Evolutionary conservation across 2,329 filamentous ascomycete species (phyloP), one percentile per base, ranked within the genome.

Genomic region (Coniochaeta sp.): DNA sequence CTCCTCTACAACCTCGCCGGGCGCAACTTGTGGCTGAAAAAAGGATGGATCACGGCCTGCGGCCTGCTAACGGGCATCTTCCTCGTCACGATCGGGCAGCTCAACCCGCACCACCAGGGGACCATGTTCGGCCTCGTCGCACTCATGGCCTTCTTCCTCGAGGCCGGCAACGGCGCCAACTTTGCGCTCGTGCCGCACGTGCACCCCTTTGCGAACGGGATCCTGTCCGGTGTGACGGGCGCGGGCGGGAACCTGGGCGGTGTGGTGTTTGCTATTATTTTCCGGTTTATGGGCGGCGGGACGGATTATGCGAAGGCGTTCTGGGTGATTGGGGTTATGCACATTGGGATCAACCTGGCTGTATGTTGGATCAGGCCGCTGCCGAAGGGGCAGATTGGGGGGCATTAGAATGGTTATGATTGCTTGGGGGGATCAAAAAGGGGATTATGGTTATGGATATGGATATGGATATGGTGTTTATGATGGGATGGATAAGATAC

Each of bases 171-270:
- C 64, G 91, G 91, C 0, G 84, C 89, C 35, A 94, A 89, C 70
- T 96, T 94, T 67, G 82, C 89, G 0, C 77, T 96, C 6, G 86
- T 96, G 22, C 90, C 91, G 3, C 91, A 96, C 64, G 86, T 95
- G 1, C 87, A 91, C 67, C 89, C 89, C 1, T 79, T 78, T 55
- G 88, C 89, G 54, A 96, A 95, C 67, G 91, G 89, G 13, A 65
- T 79, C 52, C 78, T 96, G 6, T 88, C 86, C 1, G 91, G 91
- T 12, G 73, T 88, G 31, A 86, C 89, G 0, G 91, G 91, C 9
- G 90, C 87, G 0, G 76, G 80, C 8, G 91, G 91, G 1, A 96
- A 96, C 62, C 67, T 96, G 9, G 91, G 91, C 4, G 91, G 91
- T 12, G 82, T 96, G 49, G 67, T 95, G 48, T 95, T 94, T 62